These are phyloP conservation scores for Leptographium lundbergii DNA, from an alignment of 2,329 filamentous ascomycete species.

Conservation along the genomic window DNA sequence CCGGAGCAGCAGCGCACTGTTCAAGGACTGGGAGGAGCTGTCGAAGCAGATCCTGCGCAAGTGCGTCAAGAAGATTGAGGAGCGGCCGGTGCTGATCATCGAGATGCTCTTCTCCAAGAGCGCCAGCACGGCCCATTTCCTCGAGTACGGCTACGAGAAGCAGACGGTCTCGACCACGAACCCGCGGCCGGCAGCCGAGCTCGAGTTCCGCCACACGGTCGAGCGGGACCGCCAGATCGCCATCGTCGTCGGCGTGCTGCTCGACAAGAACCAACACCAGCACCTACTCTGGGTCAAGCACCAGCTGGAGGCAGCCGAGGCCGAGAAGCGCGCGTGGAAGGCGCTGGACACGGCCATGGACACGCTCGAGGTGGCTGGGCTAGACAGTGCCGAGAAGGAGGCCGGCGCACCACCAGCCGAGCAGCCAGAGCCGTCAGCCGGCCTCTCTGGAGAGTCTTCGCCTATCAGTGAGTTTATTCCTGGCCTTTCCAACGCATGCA, in stretches of 20 bases:
- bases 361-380: slow-evolving; percentile 19
- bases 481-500: slow-evolving; percentile 2
- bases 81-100: slow-evolving; percentile 72
- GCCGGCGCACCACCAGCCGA: slow-evolving; percentile 6
- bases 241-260: slow-evolving; percentile 64
- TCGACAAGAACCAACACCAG: slow-evolving; percentile 67
- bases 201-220: slow-evolving; percentile 66
- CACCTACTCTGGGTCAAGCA: slow-evolving; percentile 73
- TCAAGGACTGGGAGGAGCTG: slow-evolving; percentile 84
- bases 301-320: slow-evolving; percentile 52
- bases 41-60: slow-evolving; percentile 72
- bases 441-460: neutral
- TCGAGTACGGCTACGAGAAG: slow-evolving; percentile 83
- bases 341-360: slow-evolving; percentile 51
- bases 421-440: neutral
- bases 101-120: slow-evolving; percentile 96
- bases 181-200: slow-evolving; percentile 60
- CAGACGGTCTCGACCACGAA: slow-evolving; percentile 49
- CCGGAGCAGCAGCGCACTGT: slow-evolving; percentile 51
- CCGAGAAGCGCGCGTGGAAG: slow-evolving; percentile 67
- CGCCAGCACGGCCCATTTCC: slow-evolving; percentile 66
- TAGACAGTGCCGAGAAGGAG: neutral
- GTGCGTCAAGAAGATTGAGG: slow-evolving; percentile 71
- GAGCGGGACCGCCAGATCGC: slow-evolving; percentile 61
- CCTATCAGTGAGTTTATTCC: slow-evolving; percentile 4